Evolutionary conservation across 179 eudicot genomes (phyloP), one percentile per base, ranked within the genome.

Genomic region (Silene coronaria): DNA sequence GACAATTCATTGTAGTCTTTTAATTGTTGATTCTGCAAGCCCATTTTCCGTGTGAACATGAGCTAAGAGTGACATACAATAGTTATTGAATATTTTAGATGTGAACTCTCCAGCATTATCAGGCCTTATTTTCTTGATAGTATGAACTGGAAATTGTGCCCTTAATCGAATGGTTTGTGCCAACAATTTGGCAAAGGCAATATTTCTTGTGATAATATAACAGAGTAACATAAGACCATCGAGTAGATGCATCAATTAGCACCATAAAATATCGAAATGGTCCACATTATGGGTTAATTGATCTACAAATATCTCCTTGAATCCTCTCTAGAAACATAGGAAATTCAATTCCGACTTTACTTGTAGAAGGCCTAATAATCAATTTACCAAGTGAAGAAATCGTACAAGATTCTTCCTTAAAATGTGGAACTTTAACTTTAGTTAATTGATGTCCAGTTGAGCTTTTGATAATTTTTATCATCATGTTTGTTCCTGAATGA

Each of bases 81-180:
- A 38, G 23, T 72, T 27, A 55, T 72, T 16, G 32, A 72, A 72
- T 30, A 66, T 30, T 57, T 32, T 24, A 27, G 57, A 42, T 42
- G 72, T 69, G 14, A 69, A 69, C 24, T 69, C 57, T 12, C 65
- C 67, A 17, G 28, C 53, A 58, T 59, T 58, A 57, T 72, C 51
- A 7, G 59, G 27, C 27, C 74, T 71, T 48, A 71, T 51, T 71
- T 51, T 48, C 12, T 51, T 70, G 2, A 70, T 48, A 5, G 38
- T 48, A 51, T 71, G 6, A 24, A 24, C 36, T 5, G 42, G 16
- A 6, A 71, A 53, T 71, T 71, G 24, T 3, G 32, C 24, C 17
- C 65, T 72, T 21, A 72, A 72, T 55, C 65, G 16, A 55, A 72
- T 58, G 3, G 57, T 72, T 57, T 72, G 75, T 46, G 65, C 65